A percentile compares a stretch with the other conserved stretches of the same genome.
phyloP scores from a whole-genome alignment of 1,139 yeast genomes.

The Schizosaccharomyces versatilis region DNA sequence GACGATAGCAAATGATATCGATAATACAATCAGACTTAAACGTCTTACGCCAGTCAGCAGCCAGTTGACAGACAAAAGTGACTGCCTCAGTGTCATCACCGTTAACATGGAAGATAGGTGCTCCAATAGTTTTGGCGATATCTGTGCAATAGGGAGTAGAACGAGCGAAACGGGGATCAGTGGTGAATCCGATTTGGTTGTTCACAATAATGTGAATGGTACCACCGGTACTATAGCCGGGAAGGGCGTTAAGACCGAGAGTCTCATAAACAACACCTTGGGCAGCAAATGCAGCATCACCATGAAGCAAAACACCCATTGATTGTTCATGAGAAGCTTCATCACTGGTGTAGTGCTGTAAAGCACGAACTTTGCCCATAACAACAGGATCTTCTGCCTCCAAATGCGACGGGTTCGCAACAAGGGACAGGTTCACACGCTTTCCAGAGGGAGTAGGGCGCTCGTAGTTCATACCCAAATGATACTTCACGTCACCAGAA shows the following conservation, averaged over 20 bases:
- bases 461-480: constrained; percentile 95
- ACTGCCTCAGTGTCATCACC: constrained; percentile 94
- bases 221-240: constrained; percentile 96
- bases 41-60: constrained; percentile 95
- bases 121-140: constrained; percentile 85
- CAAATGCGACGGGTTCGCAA: constrained; percentile 95
- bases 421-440: constrained; percentile 80
- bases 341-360: constrained; percentile 78
- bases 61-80: constrained; percentile 76
- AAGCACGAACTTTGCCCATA: constrained; percentile 90
- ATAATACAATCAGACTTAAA: constrained; percentile 90
- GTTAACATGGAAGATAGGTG: constrained; percentile 96
- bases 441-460: constrained; percentile 98
- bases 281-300: constrained; percentile 97
- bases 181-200: constrained; percentile 97
- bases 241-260: constrained; percentile 78
- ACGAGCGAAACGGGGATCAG: constrained; percentile 93
- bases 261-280: constrained; percentile 99
- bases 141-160: constrained; percentile 96
- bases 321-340: constrained; percentile 68
- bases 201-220: constrained; percentile 86
- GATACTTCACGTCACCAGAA: constrained; percentile 97
- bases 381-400: constrained; percentile 99
- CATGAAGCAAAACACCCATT: constrained; percentile 78
- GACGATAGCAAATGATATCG: constrained; percentile 95